These are phyloP conservation scores for Aspergillus nomiae DNA, from an alignment of 2,329 filamentous ascomycete genomes.

Conservation along the genomic window DNA sequence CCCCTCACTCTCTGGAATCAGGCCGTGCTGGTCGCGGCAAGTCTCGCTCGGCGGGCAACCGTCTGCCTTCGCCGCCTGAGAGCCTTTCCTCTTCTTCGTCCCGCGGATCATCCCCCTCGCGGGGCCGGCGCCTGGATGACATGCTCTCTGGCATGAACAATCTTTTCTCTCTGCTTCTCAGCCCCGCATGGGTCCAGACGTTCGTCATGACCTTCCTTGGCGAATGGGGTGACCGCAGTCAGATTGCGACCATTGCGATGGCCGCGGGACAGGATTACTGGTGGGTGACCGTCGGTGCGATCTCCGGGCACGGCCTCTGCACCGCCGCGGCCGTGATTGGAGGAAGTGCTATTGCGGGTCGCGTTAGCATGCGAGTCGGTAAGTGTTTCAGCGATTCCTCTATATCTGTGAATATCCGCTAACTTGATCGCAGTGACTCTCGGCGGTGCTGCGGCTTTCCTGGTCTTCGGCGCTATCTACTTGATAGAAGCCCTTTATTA, in stretches of 20 bases:
- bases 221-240: conserved; percentile 96
- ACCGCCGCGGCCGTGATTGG: conserved; percentile 90
- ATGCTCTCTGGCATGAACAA: conserved; percentile 73
- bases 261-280: conserved; percentile 97
- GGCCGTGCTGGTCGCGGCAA: conserved; percentile 67
- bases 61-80: conserved; percentile 77
- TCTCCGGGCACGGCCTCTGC: conserved; percentile 83
- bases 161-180: conserved; percentile 81
- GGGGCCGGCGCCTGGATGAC: conserved; percentile 47
- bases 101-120: conserved; percentile 58
- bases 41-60: conserved; percentile 68
- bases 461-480: conserved; percentile 91
- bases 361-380: conserved; percentile 95
- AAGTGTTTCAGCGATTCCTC: conserved; percentile 51
- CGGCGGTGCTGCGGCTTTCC: conserved; percentile 85
- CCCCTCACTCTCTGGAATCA: conserved; percentile 78
- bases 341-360: conserved; percentile 87
- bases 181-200: conserved; percentile 97
- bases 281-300: conserved; percentile 93
- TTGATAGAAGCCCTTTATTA: conserved; percentile 73
- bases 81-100: conserved; percentile 77
- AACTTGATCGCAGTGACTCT: conserved; percentile 70
- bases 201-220: conserved; percentile 99
- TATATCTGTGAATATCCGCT: conserved; percentile 21
- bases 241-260: conserved; percentile 99